These are phyloP conservation scores for Pleurotus ostreatus DNA, from an alignment of 768 basidiomycete genomes.

Conservation along the genomic window DNA sequence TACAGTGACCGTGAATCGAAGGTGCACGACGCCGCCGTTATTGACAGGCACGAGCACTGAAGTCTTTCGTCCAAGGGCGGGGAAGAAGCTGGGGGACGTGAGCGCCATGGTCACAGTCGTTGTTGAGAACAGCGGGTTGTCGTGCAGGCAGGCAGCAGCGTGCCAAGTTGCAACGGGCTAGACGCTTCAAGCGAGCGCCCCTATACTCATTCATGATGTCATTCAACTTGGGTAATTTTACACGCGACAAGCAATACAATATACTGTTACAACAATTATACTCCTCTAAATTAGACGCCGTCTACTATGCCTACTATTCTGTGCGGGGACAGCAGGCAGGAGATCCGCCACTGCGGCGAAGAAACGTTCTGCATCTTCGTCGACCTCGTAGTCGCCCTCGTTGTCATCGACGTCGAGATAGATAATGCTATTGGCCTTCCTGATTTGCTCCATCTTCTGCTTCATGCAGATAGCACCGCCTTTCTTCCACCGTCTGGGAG, in stretches of 20 bases:
- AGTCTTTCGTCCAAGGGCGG: constrained; percentile 30
- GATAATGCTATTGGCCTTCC: background rate
- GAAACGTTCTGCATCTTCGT: no score
- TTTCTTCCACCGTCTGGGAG: constrained; percentile 32
- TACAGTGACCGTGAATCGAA: constrained; percentile 35
- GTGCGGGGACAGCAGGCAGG: no score
- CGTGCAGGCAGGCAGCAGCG: background rate
- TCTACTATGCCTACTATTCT: no score
- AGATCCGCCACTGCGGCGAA: no score
- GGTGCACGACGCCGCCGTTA: constrained; percentile 16
- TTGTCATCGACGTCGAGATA: constrained; percentile 8
- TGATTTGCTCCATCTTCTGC: background rate
- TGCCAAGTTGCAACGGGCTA: background rate
- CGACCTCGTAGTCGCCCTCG: no score
- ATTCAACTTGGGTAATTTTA: constrained; percentile 5
- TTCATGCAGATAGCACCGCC: constrained; percentile 22
- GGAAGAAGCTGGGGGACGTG: constrained; percentile 36
- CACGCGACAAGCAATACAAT: no score
- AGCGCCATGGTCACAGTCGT: background rate
- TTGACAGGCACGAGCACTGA: constrained; percentile 19
- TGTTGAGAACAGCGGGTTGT: background rate
- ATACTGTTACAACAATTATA: no score
- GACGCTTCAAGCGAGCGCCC: background rate
- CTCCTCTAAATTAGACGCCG: no score
- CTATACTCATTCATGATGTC: constrained; percentile 12